Evolutionary conservation across 139 green algal genomes (phyloP), one percentile per base, ranked within the genome.

Genomic region (Chlamydomonas sphaeroides): DNA sequence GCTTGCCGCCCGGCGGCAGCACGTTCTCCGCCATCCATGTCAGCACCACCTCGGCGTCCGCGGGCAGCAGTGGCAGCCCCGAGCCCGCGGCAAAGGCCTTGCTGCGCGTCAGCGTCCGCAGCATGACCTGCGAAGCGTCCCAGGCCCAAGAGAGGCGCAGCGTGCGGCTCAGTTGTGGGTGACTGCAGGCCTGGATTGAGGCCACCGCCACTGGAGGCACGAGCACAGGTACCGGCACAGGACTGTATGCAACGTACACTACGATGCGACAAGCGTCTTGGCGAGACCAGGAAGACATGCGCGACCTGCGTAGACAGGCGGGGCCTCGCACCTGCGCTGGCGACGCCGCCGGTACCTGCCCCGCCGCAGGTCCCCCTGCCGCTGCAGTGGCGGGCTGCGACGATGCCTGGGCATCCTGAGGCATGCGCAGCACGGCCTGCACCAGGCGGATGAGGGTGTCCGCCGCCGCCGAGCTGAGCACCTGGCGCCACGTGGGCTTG

Each of bases 41-140:
- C 53, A 85, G 66, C 7, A 85, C 26, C 5, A 36, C 45, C 36
- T 38, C 5, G 35, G 83, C 83, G 17, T 87, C 74, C 4, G 33
- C 28, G 20, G 73, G 67, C 57, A 84, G 74, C 33, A 87, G 57
- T 14, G 83, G 83, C 41, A 74, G 32, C 25, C 59, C 75, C 25
- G n/a, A 15, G 28, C 39, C 59, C 1, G 41, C 1, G 30, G 41
- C 59, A n/a, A 80, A 80, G 10, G 74, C 28, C 39, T 70, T 33
- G 38, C 74, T 71, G 74, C 74, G 59, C 10, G 74, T 80, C 18
- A 80, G 59, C 6, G 74, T 45, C 4, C 74, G 74, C 20, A 80
- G 41, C 39, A 80, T 42, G 20, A 71, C 38, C 74, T 71, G 74
- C 1, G 59, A n/a, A n/a, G n/a, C n/a, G n/a, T n/a, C n/a, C n/a